Evolutionary conservation across 768 basidiomycete species (phyloP), one percentile per base, ranked within the genome.

Genomic region (Coprinopsis marcescibilis): DNA sequence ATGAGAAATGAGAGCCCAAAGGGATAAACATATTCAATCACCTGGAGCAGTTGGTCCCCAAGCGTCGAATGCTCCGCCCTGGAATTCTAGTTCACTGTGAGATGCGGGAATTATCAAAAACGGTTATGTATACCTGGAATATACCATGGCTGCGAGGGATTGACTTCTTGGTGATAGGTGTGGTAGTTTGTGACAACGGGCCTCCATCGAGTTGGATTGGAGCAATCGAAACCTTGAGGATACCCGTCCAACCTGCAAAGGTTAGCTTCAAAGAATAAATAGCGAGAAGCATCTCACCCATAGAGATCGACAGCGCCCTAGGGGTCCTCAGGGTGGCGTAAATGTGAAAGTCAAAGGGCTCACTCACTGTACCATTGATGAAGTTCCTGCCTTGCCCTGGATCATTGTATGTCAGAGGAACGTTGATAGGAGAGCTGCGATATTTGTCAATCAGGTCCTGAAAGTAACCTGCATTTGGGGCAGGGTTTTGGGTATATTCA

Each of bases 181-280:
- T 81, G 73, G 55, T 88, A 89, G 52, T 72, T 77, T 1, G 76
- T 75, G 0, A 68, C 67, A n/a, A 90, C 76, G 2, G 75, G 75
- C 11, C 58, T 73, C 89, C 89, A 91, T 0, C 51, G 57, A 1
- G 68, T 66, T 2, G 89, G 85, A 50, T 84, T 74, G 0, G 85
- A 85, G 59, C 89, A 91, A 55, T 91, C 88, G 55, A 88, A 90
- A 0, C 74, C 69, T 68, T 89, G 85, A 1, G 86, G 85, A 50
- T 89, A 89, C 0, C 77, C 73, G 55, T 89, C 88, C 48, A 81
- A 56, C 13, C 86, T n/a, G n/a, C n/a, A n/a, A n/a, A n/a, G n/a
- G n/a, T n/a, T n/a, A n/a, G n/a, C n/a, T n/a, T n/a, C n/a, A n/a
- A n/a, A n/a, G n/a, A n/a, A n/a, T n/a, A n/a, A n/a, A n/a, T n/a